phyloP scores from a whole-genome alignment of 23 red algal species.

The Gracilaria caudata region DNA sequence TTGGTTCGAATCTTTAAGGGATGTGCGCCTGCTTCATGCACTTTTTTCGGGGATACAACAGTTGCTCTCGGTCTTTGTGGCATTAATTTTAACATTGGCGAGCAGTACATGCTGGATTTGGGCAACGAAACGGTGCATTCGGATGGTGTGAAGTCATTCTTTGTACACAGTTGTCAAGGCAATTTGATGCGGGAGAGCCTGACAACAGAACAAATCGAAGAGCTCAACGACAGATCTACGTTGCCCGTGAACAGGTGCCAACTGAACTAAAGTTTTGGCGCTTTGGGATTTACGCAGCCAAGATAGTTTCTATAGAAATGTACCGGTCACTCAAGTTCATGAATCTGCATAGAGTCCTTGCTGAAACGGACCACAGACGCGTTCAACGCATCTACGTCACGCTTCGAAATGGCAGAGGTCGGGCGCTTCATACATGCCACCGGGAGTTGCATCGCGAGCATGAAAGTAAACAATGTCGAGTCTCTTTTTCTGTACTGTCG shows the following conservation, averaged over 20 bases:
- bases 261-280: no score
- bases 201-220: background rate
- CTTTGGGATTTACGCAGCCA: background rate
- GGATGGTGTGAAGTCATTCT: constrained; percentile 7
- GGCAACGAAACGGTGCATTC: background rate
- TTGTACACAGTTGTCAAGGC: constrained; percentile 40
- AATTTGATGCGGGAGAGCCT: background rate
- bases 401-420: constrained; percentile 57
- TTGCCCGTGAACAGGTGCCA: constrained; percentile 17
- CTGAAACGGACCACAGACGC: constrained; percentile 67
- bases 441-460: constrained; percentile 72
- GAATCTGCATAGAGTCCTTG: constrained; percentile 56
- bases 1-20: constrained; percentile 44
- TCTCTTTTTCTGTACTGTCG: background rate
- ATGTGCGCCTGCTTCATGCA: constrained; percentile 11
- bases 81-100: constrained; percentile 6
- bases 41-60: constrained; percentile 21
- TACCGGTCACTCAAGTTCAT: constrained; percentile 56
- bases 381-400: constrained; percentile 15
- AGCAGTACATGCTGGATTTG: constrained; percentile 30
- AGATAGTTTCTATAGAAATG: background rate
- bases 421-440: constrained; percentile 68
- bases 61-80: constrained; percentile 27
- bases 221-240: constrained; percentile 2
- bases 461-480: constrained; percentile 70